Conservation (phyloP, 257 asterid species). For the Solanum chilense region DNA sequence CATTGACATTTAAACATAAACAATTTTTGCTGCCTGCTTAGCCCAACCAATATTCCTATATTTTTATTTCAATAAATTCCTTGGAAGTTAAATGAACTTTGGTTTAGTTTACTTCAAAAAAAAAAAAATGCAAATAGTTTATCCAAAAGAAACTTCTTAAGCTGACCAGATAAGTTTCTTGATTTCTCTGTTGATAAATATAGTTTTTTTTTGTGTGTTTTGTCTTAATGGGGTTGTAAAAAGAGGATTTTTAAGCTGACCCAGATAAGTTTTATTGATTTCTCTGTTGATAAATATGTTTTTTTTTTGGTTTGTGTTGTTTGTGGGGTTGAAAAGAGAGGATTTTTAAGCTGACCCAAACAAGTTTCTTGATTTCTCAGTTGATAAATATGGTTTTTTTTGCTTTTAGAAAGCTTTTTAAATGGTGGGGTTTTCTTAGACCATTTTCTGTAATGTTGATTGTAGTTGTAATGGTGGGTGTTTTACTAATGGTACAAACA, state of each 20-base stretch:
- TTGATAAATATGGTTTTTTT: background rate
- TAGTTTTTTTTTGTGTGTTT: no score
- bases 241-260: background rate
- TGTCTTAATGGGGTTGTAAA: background rate
- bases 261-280: background rate
- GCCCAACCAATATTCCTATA: background rate
- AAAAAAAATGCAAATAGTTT: no score
- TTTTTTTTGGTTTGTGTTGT: background rate
- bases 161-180: no score
- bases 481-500: background rate
- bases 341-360: background rate
- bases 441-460: background rate
- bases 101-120: no score
- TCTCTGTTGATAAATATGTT: background rate
- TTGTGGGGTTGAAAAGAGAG: background rate
- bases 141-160: no score
- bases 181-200: no score
- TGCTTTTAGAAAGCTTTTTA: background rate
- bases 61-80: no score
- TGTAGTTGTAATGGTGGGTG: background rate
- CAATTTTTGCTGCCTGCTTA: background rate
- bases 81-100: no score
- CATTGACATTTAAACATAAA: background rate
- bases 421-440: background rate
- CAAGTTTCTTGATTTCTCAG: background rate